phyloP scores from a whole-genome alignment of 768 basidiomycete species.

The Termitomyces sp. region DNA sequence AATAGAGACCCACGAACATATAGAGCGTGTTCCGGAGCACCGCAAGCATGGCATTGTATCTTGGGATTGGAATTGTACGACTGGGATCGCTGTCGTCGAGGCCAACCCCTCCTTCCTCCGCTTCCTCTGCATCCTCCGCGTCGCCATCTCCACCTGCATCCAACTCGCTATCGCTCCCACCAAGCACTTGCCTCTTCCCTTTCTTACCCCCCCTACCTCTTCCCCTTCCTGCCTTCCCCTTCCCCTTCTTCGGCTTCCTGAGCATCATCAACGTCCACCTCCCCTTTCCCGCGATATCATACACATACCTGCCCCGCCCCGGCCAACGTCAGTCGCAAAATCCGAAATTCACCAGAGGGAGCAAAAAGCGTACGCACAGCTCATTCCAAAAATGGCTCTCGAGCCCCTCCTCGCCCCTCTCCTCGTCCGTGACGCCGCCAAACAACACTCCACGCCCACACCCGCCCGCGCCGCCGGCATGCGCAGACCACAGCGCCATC shows the following conservation, averaged over 20 bases:
- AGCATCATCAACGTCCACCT: not conserved
- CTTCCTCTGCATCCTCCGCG: not conserved
- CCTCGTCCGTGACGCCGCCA: slow-evolving; percentile 86
- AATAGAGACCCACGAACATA: not conserved
- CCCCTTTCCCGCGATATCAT: not conserved
- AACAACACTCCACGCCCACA: slow-evolving; percentile 47
- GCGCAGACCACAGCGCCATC: slow-evolving; percentile 75
- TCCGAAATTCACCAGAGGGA: not conserved
- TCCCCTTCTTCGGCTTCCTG: not conserved
- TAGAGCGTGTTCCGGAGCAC: not conserved
- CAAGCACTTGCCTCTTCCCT: not conserved
- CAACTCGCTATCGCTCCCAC: not conserved
- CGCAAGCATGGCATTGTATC: not conserved
- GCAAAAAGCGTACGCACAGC: not conserved
- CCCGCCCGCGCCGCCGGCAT: slow-evolving; percentile 13
- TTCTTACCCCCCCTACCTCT: not conserved
- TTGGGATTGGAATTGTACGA: not conserved
- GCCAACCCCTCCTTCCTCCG: not conserved
- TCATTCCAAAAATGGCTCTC: slow-evolving; percentile 60
- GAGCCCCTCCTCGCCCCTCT: slow-evolving; percentile 76
- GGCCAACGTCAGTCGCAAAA: not conserved
- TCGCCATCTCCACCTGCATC: not conserved
- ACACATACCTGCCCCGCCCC: not conserved
- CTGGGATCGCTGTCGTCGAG: not conserved
- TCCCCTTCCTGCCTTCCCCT: not conserved